Base-by-base conservation (phyloP, 768 basidiomycete genomes). In the Podaxis rugospora region DNA sequence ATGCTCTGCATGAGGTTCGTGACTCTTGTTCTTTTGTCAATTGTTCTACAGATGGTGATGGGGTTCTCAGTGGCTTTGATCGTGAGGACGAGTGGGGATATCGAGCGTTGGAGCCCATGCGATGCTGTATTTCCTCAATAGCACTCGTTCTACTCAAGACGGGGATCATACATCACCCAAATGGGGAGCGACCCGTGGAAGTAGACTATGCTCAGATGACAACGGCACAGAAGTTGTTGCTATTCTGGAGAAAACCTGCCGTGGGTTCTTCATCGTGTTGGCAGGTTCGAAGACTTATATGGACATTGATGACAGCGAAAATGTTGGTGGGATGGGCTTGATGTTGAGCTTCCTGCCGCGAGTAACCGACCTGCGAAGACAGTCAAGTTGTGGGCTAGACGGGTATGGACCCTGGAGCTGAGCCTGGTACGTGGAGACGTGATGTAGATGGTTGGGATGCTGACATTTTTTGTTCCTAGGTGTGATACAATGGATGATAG, bases 201-300 rank as follows among this genome's bases (percentile, higher is more conserved):
- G 82, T 98, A 59, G 95, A 99, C 74, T 86, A 90, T 65, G 76
- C 81, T 57, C 97, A 99, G 76, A 97, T 98, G 93, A 87, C 90
- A 21, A 98, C 96, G 6, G 95, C 97, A 9, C 96, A 98, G 73
- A 99, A 99, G 77, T 78, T 99, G 47, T 76, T 99, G 40, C 71
- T 99, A 42, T 99, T 99, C 81, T 99, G 97, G 97, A 83, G 97
- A 71, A 99, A 99, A 74, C 97, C 97, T 47, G 97, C 97, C n/a
- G 96, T 97, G 74, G 66, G 94, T 85, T 39, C 62, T 64, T 49
- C 40, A 18, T 18, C 47, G 57, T 60, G 18, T 49, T 39, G 14
- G 59, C n/a, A 46, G 21, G 53, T 53, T 53, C 11, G 14, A 50
- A 7, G 9, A 23, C 46, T 37, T 35, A 37, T 50, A 21, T 21